Conservation (phyloP, 257 asterid genomes). For the Capsicum pubescens region DNA sequence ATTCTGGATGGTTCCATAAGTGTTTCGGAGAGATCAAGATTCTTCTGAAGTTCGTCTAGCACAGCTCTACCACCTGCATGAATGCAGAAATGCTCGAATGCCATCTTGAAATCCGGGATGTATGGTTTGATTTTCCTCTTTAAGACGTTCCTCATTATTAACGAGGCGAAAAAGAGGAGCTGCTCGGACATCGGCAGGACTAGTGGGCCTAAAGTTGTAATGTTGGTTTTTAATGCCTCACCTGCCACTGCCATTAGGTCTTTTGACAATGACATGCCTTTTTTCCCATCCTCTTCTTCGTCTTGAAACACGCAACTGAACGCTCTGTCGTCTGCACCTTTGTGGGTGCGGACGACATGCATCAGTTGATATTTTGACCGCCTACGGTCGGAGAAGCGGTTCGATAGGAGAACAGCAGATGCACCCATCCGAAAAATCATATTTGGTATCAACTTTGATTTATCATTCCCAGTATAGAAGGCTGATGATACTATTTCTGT, state of each 20-base stretch:
- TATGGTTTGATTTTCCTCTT: constrained; percentile 51
- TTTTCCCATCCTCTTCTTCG: constrained; percentile 60
- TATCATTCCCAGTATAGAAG: constrained; percentile 69
- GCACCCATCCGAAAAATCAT: constrained; percentile 78
- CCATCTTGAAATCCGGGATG: constrained; percentile 67
- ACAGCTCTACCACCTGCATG: constrained; percentile 62
- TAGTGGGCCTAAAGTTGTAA: constrained; percentile 67
- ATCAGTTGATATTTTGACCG: constrained; percentile 67
- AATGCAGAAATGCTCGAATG: constrained; percentile 70
- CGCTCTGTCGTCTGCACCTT: constrained; percentile 15
- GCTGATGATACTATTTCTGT: constrained; percentile 59
- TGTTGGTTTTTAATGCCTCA: constrained; percentile 70
- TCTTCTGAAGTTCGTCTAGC: constrained; percentile 66
- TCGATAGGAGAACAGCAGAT: constrained; percentile 69
- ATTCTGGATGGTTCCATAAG: constrained; percentile 79
- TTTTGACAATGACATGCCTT: constrained; percentile 62
- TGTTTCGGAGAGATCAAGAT: constrained; percentile 61
- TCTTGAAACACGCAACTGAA: constrained; percentile 33
- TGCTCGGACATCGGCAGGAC: constrained; percentile 75
- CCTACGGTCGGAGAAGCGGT: constrained; percentile 52
- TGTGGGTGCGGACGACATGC: constrained; percentile 51
- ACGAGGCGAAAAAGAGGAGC: constrained; percentile 60
- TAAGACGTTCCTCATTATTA: constrained; percentile 35
- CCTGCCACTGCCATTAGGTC: constrained; percentile 66
- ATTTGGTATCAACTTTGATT: constrained; percentile 71